Conservation (phyloP, 345 rosid genomes). For the Heritiera fomes region DNA sequence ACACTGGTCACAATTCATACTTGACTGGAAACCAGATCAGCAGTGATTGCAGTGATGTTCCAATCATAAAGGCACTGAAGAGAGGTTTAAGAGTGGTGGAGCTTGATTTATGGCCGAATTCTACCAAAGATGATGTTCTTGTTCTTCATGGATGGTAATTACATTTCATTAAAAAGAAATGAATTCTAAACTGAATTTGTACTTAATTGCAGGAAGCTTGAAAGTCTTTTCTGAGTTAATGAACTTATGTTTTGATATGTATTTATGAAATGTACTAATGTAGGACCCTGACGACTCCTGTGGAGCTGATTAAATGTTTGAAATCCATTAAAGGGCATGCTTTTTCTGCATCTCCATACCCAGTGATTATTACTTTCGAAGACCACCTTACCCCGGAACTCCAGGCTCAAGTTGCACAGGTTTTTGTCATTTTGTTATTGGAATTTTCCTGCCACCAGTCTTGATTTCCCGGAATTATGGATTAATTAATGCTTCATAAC, state of each 20-base stretch:
- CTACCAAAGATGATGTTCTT: constrained; percentile 57
- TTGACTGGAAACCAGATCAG: constrained; percentile 89
- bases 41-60: constrained; percentile 87
- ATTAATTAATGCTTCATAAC: no score
- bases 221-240: no score
- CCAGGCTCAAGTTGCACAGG: background rate
- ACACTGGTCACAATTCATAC: constrained; percentile 91
- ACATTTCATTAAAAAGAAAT: no score
- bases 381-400: background rate
- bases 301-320: background rate
- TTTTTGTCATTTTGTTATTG: background rate
- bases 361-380: background rate
- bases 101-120: constrained; percentile 92
- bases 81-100: constrained; percentile 85
- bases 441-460: background rate
- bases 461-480: no score
- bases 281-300: background rate
- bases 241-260: no score
- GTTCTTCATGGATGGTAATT: constrained; percentile 88
- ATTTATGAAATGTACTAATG: background rate
- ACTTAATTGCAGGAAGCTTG: no score
- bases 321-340: background rate
- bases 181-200: no score
- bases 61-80: constrained; percentile 67
- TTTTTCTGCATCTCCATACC: background rate